Percentiles rank a stretch among this genome's conserved stretches.
These are phyloP conservation scores for Ustilago loliicola DNA, from an alignment of 1,284 basidiomycete species.

Conservation along the genomic window DNA sequence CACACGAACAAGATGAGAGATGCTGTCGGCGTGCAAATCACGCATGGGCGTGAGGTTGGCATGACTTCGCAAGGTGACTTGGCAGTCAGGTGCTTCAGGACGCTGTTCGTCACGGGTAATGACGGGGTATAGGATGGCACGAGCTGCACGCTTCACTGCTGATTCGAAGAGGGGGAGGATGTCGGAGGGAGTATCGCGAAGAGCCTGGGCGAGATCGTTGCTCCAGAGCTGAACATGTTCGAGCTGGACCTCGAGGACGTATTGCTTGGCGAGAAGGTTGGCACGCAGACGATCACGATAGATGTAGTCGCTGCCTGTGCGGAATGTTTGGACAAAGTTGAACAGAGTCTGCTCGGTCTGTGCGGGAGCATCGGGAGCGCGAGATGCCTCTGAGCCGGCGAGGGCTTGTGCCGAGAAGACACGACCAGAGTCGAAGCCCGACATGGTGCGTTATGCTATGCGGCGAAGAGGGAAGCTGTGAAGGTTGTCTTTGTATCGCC, in stretches of 20 bases:
- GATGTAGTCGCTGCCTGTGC: constrained; percentile 68
- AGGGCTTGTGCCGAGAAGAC: constrained; percentile 66
- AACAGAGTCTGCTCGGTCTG: constrained; percentile 67
- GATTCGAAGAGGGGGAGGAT: constrained; percentile 79
- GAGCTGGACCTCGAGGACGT: constrained; percentile 91
- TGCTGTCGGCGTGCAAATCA: constrained; percentile 83
- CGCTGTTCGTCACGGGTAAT: constrained; percentile 54
- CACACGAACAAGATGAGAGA: constrained; percentile 94
- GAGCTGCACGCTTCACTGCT: constrained; percentile 65
- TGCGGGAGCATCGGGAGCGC: constrained; percentile 66
- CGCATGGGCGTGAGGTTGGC: constrained; percentile 91
- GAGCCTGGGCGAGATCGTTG: constrained; percentile 89
- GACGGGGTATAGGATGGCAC: constrained; percentile 67
- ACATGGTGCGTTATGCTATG: constrained; percentile 54
- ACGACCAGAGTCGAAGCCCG: constrained; percentile 69
- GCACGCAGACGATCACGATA: constrained; percentile 87
- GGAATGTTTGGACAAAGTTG: constrained; percentile 69
- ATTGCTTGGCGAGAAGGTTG: constrained; percentile 89
- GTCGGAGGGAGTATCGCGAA: constrained; percentile 90
- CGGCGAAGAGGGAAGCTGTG: background rate
- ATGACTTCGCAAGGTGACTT: constrained; percentile 88
- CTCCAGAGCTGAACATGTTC: constrained; percentile 91
- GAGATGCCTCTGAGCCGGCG: constrained; percentile 58
- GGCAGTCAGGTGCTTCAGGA: constrained; percentile 78
- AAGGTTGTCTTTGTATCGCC: background rate